Base-by-base conservation (phyloP, 768 basidiomycete species). In the Kondoa malvinella region DNA sequence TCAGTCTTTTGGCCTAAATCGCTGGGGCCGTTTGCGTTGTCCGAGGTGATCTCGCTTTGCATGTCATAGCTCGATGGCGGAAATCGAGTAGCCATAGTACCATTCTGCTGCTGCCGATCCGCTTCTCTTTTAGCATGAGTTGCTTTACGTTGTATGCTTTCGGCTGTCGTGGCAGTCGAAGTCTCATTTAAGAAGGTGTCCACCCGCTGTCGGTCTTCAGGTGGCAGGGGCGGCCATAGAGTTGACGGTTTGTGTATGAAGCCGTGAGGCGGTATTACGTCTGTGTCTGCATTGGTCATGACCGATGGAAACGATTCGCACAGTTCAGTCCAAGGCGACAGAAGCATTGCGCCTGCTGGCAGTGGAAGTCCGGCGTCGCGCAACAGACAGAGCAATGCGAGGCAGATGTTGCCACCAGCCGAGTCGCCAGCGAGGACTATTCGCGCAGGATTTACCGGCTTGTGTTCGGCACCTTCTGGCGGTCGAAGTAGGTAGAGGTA, bases 231-330 rank as follows among this genome's bases (percentile, higher is more conserved):
- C 4, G 61, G 65, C 68, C 68, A 71, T 17, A 78, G 78, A 12
- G 78, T 77, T 2, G 77, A 78, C 76, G 77, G 60, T 4, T 25
- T 15, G 21, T 21, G 40, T 21, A 34, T 33, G 33, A 34, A 58
- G 2, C 0, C 67, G 26, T 56, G n/a, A 14, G 31, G 66, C 27
- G 68, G 79, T 29, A 76, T 72, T 32, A 75, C 73, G 60, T 77
- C 91, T 63, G 91, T 90, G 1, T 83, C 80, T 1, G 89, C 92
- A 76, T 97, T 97, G 50, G 81, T 79, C 73, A 89, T 83, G 60
- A 92, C 82, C 72, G 88, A 90, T 0, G 90, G 89, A 77, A 97
- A 96, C 0, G 89, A 92, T 76, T 97, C 94, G 0, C 89, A 92
- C 25, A 97, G 78, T 77, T 90, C 88, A 14, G 73, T 72, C 88